Percentiles rank a stretch among this genome's conserved stretches.
Conservation (phyloP, 169 alveolate species). For the Blepharisma undulans region DNA sequence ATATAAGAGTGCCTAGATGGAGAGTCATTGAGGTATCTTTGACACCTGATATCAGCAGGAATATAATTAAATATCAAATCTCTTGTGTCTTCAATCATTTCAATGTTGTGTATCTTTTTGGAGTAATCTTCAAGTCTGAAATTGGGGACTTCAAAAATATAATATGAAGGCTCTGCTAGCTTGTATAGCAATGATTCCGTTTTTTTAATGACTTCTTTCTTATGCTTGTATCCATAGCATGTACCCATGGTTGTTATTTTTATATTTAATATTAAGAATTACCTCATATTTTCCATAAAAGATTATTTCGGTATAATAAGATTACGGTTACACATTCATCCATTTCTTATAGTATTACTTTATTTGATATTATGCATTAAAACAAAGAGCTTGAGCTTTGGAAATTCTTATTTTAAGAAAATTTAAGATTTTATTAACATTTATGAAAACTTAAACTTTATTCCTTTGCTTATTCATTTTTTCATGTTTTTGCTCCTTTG, state of each 20-base stretch:
- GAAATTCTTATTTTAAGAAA: too few species aligned
- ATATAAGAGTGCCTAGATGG: neutral
- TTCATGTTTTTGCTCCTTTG: neutral
- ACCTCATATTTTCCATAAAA: neutral
- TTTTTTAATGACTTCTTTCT: neutral
- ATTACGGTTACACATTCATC: neutral
- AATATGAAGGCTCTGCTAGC: neutral
- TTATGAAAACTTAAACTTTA: too few species aligned
- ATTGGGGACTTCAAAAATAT: neutral
- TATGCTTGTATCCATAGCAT: neutral
- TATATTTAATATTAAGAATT: neutral
- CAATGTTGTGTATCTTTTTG: neutral
- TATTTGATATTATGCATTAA: too few species aligned
- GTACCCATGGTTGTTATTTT: neutral
- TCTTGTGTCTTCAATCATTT: neutral
- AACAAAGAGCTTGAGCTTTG: neutral
- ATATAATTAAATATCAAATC: neutral
- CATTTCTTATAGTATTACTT: neutral
- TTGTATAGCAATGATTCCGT: neutral
- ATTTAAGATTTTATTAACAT: too few species aligned
- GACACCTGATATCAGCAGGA: neutral
- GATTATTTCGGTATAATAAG: neutral
- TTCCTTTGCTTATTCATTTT: neutral
- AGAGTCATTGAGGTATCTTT: neutral
- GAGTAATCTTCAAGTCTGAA: neutral